Conservation (phyloP, 345 rosid genomes). For the Alliaria petiolata region DNA sequence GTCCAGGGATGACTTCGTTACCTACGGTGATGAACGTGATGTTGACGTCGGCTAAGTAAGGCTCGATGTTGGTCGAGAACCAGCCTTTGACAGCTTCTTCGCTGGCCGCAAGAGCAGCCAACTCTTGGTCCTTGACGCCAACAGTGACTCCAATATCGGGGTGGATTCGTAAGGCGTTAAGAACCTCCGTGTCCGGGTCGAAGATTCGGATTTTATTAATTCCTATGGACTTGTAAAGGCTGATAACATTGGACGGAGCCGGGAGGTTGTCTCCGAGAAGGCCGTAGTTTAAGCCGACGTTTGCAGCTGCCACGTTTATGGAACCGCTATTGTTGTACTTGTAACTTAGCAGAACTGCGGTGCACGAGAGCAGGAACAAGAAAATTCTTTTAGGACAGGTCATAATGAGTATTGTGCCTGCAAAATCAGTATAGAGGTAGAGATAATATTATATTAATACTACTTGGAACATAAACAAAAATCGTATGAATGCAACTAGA, state of each 20-base stretch:
- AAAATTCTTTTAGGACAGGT: background rate
- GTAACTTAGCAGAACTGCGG: background rate
- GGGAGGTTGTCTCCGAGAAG: slow-evolving; percentile 45
- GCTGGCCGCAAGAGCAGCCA: slow-evolving; percentile 18
- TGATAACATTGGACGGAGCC: slow-evolving; percentile 28
- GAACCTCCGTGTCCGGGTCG: slow-evolving; percentile 31
- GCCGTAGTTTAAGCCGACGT: slow-evolving; percentile 40
- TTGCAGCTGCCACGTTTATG: background rate
- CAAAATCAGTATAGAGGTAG: background rate
- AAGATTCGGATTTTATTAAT: slow-evolving; percentile 32
- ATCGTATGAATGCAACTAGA: background rate
- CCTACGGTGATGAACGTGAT: slow-evolving; percentile 36
- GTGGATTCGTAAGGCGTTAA: slow-evolving; percentile 32
- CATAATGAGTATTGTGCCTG: background rate
- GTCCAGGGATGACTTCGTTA: slow-evolving; percentile 42
- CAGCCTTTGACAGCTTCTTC: slow-evolving; percentile 23
- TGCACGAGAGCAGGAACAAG: background rate
- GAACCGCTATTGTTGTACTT: background rate
- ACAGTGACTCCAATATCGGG: slow-evolving; percentile 18
- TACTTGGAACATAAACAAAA: background rate
- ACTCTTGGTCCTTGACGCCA: slow-evolving; percentile 35
- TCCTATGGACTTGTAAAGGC: slow-evolving; percentile 28
- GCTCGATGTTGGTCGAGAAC: slow-evolving; percentile 24
- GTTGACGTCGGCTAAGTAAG: slow-evolving; percentile 25
- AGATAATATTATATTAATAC: background rate